These are phyloP conservation scores for Termitomyces sp. DNA, from an alignment of 768 basidiomycete species.

Conservation along the genomic window DNA sequence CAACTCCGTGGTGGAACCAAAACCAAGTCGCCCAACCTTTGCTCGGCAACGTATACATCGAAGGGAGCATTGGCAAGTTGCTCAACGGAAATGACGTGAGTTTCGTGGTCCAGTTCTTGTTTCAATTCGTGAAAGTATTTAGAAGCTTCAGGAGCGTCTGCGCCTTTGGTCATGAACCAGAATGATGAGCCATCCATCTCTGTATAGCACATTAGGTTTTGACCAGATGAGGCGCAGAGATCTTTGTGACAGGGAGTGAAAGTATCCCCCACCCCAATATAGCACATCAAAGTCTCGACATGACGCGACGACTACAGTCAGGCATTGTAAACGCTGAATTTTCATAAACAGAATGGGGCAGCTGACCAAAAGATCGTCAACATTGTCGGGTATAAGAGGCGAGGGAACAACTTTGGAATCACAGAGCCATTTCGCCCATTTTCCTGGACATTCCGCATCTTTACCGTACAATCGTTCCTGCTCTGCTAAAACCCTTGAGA, in stretches of 20 bases:
- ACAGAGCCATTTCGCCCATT: slow-evolving; percentile 65
- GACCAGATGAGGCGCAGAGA: slow-evolving; percentile 78
- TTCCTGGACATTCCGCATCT: slow-evolving; percentile 64
- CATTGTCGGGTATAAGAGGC: slow-evolving; percentile 46
- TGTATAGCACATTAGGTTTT: slow-evolving; percentile 84
- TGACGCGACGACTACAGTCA: slow-evolving; percentile 35
- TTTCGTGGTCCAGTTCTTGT: slow-evolving; percentile 73
- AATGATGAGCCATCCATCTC: slow-evolving; percentile 70
- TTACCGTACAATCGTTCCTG: slow-evolving; percentile 71
- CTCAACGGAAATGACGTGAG: slow-evolving; percentile 57
- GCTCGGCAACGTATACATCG: slow-evolving; percentile 65
- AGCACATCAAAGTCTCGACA: slow-evolving; percentile 84
- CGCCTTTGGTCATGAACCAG: slow-evolving; percentile 82
- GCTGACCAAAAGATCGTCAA: slow-evolving; percentile 54
- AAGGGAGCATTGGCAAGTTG: slow-evolving; percentile 68
- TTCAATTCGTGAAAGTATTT: slow-evolving; percentile 56
- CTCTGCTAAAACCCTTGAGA: slow-evolving; percentile 35
- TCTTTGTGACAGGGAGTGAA: slow-evolving; percentile 87
- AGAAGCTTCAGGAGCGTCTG: slow-evolving; percentile 50
- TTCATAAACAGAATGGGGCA: not conserved
- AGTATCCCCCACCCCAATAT: slow-evolving; percentile 78
- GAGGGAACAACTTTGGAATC: slow-evolving; percentile 46
- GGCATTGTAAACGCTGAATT: not conserved
- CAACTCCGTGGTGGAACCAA: slow-evolving; percentile 79
- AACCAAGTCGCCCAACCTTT: slow-evolving; percentile 74